Evolutionary conservation across 2,329 filamentous ascomycete species (phyloP), one percentile per base, ranked within the genome.

Genomic region (Lachnellula hyalina): DNA sequence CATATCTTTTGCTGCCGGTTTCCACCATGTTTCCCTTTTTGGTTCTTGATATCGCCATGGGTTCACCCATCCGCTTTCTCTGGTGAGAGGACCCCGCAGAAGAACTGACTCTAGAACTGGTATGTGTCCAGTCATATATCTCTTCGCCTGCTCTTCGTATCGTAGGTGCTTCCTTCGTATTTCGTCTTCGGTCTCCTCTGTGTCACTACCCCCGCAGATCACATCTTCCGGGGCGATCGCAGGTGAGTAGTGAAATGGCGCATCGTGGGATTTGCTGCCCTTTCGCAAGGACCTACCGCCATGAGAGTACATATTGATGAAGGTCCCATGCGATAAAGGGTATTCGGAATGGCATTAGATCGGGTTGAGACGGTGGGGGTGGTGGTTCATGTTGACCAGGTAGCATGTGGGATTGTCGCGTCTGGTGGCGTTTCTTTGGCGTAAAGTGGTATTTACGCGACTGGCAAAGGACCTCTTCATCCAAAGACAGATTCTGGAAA

Each of bases 21-120:
- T 58, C 61, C 61, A 62, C 56, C 61, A 63, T 47, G 53, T 17
- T 25, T 49, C 50, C 53, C 57, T 32, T 55, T 66, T 56, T 53
- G 42, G 56, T 12, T 55, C 48, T 40, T 45, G 36, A 9, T 74
- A 72, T 42, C 68, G 64, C 80, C 80, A 82, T 14, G 80, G 80
- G 58, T 82, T 81, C 34, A 67, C 63, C 79, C 79, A 83, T 21
- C 76, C 76, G 2, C 69, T 73, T 41, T 70, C 64, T 52, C 63
- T 67, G 45, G 77, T 74, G 60, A 89, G 86, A 0, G 86, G 86
- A 0, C 86, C 86, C 56, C 72, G 76, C 3, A 89, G 72, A 5
- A 72, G 70, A 6, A 86, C 80, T 12, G 86, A 86, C 3, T 84
- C 67, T 2, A 91, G 74, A 23, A 79, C 64, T 0, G 85, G 77